Evolutionary conservation across 257 asterid species (phyloP).

Genomic region (Petrea volubilis): DNA sequence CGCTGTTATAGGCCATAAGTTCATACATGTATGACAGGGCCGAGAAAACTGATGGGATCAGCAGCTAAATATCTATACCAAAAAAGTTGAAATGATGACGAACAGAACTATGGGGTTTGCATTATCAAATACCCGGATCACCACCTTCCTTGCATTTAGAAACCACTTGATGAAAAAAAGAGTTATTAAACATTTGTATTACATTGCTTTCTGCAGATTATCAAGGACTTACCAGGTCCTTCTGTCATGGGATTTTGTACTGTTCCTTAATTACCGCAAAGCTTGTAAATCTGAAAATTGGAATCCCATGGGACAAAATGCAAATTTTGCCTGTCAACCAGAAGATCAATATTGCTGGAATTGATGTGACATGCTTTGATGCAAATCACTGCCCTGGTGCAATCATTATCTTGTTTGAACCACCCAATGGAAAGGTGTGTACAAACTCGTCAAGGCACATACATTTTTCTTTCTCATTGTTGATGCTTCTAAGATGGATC

Average conservation of each 20-base stretch:
- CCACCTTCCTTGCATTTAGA: background rate
- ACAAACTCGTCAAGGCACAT: constrained; percentile 14
- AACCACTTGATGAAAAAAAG: background rate
- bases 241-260: constrained; percentile 80
- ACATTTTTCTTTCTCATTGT: background rate
- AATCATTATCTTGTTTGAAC: constrained; percentile 81
- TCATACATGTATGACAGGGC: background rate
- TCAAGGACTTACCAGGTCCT: constrained; percentile 93
- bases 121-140: constrained; percentile 3
- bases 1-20: background rate
- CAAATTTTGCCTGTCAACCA: constrained; percentile 82
- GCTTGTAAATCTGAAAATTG: constrained; percentile 81
- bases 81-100: background rate
- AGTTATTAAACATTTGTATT: constrained; percentile 1
- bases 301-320: constrained; percentile 72
- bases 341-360: constrained; percentile 76
- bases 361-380: constrained; percentile 77
- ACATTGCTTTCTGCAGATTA: constrained; percentile 64
- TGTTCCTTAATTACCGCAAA: constrained; percentile 87
- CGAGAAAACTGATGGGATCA: background rate
- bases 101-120: background rate
- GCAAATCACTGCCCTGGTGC: constrained; percentile 99
- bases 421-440: constrained; percentile 81
- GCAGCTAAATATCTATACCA: background rate
- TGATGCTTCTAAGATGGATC: constrained; percentile 15